Evolutionary conservation across 495 filamentous ascomycete genomes (phyloP), one percentile per base, ranked within the genome.

Genomic region (Hypomontagnella submonticulosa): DNA sequence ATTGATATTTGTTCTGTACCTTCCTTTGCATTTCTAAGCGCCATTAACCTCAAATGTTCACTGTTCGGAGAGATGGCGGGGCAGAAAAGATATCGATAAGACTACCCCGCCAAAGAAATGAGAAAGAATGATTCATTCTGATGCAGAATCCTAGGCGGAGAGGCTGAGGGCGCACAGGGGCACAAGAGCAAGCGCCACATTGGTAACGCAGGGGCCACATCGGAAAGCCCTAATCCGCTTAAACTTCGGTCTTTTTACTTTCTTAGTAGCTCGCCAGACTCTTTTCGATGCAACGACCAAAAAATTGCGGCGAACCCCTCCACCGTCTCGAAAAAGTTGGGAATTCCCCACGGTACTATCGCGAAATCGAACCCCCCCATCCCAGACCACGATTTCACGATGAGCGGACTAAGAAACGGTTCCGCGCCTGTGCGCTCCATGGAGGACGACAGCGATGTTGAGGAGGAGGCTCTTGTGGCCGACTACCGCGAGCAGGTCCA

Each of bases 401-500:
- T 85, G 83, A 83, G 78, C 69, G 77, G 68, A 67, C 79, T 81
- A 73, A 76, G 81, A 64, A 85, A 80, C 64, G 79, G 79, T 64
- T 75, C 76, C 64, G 78, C 80, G 70, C 78, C 84, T 41, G 69
- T 75, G 63, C 81, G 83, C 75, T 74, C 80, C 61, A 76, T 89
- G 68, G 88, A 88, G 58, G 89, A 94, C 78, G 91, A 93, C 71
- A 94, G 91, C 69, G 93, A 97, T 77, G 89, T 90, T 57, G 93
- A 97, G 79, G 93, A 97, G 85, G 93, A 97, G 79, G 90, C 91
- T 65, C 85, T 97, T 60, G 93, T 91, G 73, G 90, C 91, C 79
- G 93, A 97, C 81, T 97, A 96, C 86, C 87, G 86, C 67, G 92
- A 96, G 79, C 93, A 97, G 81, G 92, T 96, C 67, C 90, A 92